Conservation (phyloP, 495 filamentous ascomycete species). For the Penicillium silybi region DNA sequence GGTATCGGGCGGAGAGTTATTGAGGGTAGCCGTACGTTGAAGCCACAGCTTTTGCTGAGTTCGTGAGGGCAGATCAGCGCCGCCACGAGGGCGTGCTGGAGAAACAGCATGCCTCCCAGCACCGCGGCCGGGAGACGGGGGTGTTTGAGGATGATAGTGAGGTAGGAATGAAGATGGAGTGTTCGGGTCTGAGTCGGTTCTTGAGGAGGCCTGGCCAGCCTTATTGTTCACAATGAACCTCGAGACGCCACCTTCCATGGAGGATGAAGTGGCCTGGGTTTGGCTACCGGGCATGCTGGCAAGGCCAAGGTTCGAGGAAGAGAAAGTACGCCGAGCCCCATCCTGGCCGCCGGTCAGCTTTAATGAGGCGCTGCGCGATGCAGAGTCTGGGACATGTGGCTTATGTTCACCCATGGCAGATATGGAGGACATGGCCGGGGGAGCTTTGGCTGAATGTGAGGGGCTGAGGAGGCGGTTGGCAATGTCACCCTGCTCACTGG, state of each 20-base stretch:
- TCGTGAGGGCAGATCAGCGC: slow-evolving; percentile 38
- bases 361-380: slow-evolving; percentile 37
- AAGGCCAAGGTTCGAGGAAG: slow-evolving; percentile 24
- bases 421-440: slow-evolving; percentile 47
- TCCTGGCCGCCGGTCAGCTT: slow-evolving; percentile 36
- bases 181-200: slow-evolving; percentile 46
- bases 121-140: slow-evolving; percentile 34
- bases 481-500: slow-evolving; percentile 33
- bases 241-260: slow-evolving; percentile 47
- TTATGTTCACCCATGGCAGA: slow-evolving; percentile 39
- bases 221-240: slow-evolving; percentile 41
- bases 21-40: slow-evolving; percentile 45
- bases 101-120: slow-evolving; percentile 21
- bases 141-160: slow-evolving; percentile 46
- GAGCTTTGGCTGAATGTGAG: slow-evolving; percentile 42
- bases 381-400: slow-evolving; percentile 20
- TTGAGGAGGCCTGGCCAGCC: slow-evolving; percentile 28
- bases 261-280: slow-evolving; percentile 40
- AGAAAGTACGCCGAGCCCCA: slow-evolving; percentile 31
- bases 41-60: slow-evolving; percentile 50
- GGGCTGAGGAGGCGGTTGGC: slow-evolving; percentile 39
- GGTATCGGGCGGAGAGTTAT: slow-evolving; percentile 44
- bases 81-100: slow-evolving; percentile 34
- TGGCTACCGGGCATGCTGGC: slow-evolving; percentile 27
- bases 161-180: slow-evolving; percentile 48